Percentiles rank a stretch among this genome's conserved stretches.
phyloP scores from a whole-genome alignment of 257 asterid genomes.

The Solanum chilense region DNA sequence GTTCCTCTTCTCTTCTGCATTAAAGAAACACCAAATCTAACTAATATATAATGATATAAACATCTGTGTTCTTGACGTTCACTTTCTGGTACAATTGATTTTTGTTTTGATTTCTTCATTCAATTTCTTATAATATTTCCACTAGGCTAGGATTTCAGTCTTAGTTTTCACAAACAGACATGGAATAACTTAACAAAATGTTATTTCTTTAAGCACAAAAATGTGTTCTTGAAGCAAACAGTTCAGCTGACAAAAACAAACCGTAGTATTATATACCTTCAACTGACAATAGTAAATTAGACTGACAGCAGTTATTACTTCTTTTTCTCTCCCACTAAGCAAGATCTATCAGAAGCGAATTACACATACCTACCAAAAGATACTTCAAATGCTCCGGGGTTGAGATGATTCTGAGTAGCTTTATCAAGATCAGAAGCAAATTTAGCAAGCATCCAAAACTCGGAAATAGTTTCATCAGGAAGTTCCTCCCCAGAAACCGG shows the following conservation, averaged over 20 bases:
- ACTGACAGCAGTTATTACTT: not conserved
- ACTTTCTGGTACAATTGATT: not conserved
- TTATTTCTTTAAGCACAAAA: too few species aligned
- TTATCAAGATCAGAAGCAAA: not conserved
- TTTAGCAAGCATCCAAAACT: not conserved
- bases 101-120: not conserved
- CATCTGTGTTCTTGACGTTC: not conserved
- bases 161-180: not conserved
- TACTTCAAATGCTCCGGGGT: not conserved
- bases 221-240: too few species aligned
- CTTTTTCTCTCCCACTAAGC: not conserved
- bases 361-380: not conserved
- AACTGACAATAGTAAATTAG: not conserved
- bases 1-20: not conserved
- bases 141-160: not conserved
- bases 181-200: not conserved
- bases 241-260: not conserved
- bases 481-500: too few species aligned
- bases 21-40: too few species aligned
- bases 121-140: not conserved
- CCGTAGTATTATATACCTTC: too few species aligned
- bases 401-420: not conserved
- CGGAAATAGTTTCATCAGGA: too few species aligned
- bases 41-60: too few species aligned
- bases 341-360: too few species aligned